Conservation (phyloP, 2,329 filamentous ascomycete genomes). For the Sporothrix dimorphospora region DNA sequence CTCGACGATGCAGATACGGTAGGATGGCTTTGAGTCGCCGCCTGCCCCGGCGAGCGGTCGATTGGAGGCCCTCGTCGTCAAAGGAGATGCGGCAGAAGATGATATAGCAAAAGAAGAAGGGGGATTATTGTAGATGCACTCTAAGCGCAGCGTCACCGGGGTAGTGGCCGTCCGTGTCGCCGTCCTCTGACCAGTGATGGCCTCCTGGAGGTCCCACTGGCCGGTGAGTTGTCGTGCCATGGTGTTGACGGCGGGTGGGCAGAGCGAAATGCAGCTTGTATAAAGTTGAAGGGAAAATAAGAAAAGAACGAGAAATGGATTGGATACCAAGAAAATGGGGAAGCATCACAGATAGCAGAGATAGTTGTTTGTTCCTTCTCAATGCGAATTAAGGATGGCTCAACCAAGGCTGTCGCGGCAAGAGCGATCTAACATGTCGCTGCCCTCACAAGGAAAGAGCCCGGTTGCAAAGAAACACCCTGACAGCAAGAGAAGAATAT, state of each 20-base stretch:
- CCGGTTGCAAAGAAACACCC: not conserved
- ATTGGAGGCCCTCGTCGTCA: not conserved
- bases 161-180: not conserved
- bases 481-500: not conserved
- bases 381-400: not conserved
- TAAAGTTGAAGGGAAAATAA: not conserved
- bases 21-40: not conserved
- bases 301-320: not conserved
- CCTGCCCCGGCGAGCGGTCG: not conserved
- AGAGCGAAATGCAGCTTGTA: not conserved
- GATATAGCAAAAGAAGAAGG: not conserved
- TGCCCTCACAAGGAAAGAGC: not conserved
- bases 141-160: constrained; percentile 22
- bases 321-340: not conserved
- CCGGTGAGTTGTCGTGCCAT: not conserved
- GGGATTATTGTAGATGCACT: not conserved
- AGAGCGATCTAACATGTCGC: not conserved
- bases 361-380: constrained; percentile 3
- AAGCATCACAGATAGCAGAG: too few species aligned
- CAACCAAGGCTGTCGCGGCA: not conserved
- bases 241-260: not conserved
- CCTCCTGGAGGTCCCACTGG: constrained; percentile 33
- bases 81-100: not conserved
- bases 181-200: constrained; percentile 31
- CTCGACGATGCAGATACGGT: not conserved